These are phyloP conservation scores for Phytophthora crassamura DNA, from an alignment of 352 stramenopile genomes.

Conservation along the genomic window DNA sequence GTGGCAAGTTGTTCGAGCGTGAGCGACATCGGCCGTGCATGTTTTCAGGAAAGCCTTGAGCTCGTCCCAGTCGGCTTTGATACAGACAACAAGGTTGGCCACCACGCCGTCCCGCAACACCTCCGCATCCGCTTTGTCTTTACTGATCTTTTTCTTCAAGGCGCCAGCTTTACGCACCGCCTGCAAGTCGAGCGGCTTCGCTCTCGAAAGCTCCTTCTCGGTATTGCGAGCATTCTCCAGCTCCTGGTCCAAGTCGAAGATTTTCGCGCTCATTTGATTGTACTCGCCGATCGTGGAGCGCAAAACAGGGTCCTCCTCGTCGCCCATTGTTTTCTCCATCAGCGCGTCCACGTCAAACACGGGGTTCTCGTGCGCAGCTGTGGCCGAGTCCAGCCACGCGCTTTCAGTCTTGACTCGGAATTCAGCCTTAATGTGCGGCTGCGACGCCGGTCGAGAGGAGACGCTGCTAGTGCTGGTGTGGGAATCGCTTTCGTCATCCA, in stretches of 20 bases:
- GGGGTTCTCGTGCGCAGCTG: slow-evolving; percentile 19
- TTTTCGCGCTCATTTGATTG: slow-evolving; percentile 52
- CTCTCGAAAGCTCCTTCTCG: slow-evolving; percentile 45
- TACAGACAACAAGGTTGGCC: slow-evolving; percentile 51
- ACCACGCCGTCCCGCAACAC: slow-evolving; percentile 61
- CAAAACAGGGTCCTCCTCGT: slow-evolving; percentile 62
- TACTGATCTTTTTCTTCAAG: slow-evolving; percentile 26
- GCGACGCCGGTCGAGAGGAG: slow-evolving; percentile 5
- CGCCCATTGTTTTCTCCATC: slow-evolving; percentile 42
- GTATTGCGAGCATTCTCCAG: slow-evolving; percentile 34
- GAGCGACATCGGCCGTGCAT: slow-evolving; percentile 48
- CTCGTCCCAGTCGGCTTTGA: slow-evolving; percentile 50
- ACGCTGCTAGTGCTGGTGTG: slow-evolving; percentile 8
- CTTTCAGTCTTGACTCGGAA: slow-evolving; percentile 35
- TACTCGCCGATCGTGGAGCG: slow-evolving; percentile 66
- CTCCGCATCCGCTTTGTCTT: slow-evolving; percentile 33
- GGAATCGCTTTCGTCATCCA: slow-evolving; percentile 40
- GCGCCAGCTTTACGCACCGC: slow-evolving; percentile 32
- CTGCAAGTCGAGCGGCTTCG: slow-evolving; percentile 40
- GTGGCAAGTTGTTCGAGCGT: slow-evolving; percentile 58
- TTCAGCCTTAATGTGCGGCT: slow-evolving; percentile 37
- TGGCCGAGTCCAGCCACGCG: slow-evolving; percentile 37
- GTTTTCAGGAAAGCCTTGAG: slow-evolving; percentile 49
- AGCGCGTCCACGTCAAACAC: slow-evolving; percentile 39
- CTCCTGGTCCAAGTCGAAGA: slow-evolving; percentile 58